A percentile compares a stretch with the other conserved stretches of the same genome.
Evolutionary conservation across 257 asterid species (phyloP).

Genomic region (Fraxinus anomala): DNA sequence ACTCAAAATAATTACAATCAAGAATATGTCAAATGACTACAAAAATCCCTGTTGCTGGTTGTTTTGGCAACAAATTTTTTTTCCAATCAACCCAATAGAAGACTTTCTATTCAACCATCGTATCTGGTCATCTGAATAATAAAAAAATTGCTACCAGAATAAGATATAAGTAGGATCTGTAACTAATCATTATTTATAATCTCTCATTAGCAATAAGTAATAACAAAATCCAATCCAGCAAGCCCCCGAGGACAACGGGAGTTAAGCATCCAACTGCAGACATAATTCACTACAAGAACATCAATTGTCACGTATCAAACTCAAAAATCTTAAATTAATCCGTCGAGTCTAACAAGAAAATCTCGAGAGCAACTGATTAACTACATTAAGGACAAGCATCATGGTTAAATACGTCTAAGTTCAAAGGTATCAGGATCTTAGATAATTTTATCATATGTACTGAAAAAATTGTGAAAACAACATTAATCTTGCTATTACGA

Average conservation of each 20-base stretch:
- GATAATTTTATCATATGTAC: background rate
- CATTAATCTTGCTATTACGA: background rate
- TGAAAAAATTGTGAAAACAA: too few relatives aligned
- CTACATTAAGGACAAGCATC: background rate
- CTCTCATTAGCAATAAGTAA: background rate
- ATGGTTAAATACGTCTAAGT: background rate
- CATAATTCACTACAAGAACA: background rate
- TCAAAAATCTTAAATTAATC: background rate
- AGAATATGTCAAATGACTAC: constrained; percentile 7
- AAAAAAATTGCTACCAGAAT: background rate
- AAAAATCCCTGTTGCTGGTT: constrained; percentile 24
- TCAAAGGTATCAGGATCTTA: background rate
- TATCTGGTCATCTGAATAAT: background rate
- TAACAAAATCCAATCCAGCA: background rate
- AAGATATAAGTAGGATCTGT: constrained; percentile 11
- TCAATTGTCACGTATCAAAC: background rate
- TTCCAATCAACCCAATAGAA: constrained; percentile 20
- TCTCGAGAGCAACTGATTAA: background rate
- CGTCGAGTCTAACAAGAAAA: background rate
- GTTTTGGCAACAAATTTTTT: constrained; percentile 27
- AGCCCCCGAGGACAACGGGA: background rate
- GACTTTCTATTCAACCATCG: constrained; percentile 21
- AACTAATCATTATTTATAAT: constrained; percentile 19
- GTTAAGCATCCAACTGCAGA: background rate
- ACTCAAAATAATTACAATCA: constrained; percentile 4